Evolutionary conservation across 2,329 filamentous ascomycete genomes (phyloP), one percentile per base, ranked within the genome.

Genomic region (Conoideocrella luteorostrata): DNA sequence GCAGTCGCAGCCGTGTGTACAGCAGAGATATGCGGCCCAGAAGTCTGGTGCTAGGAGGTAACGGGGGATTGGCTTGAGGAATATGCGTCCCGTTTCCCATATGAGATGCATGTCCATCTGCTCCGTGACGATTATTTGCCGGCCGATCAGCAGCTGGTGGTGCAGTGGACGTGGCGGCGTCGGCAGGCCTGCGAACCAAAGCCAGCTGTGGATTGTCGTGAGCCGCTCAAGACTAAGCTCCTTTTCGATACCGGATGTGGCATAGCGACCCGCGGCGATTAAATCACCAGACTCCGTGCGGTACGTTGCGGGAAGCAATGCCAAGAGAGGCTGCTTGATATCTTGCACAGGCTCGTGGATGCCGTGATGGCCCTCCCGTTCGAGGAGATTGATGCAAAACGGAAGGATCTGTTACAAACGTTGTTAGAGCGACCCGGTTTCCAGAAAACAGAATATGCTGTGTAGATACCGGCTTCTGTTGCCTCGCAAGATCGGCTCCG

Each of bases 261-360:
- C 33, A 29, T 47, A 15, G 12, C 32, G 18, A 26, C 22, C 26
- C 6, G 24, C 41, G 36, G 37, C 23, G 33, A 34, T 37, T 29
- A 49, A 18, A 26, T 51, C 40, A 39, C 35, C 45, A 11, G 37
- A 40, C 33, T 47, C 42, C 12, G 34, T 39, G 37, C 45, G 44
- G 26, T 47, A 51, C 29, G 43, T 38, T 17, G 77, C 76, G 47
- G 80, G 75, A 26, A 51, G 23, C 13, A 50, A 46, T 11, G 36
- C n/a, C n/a, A n/a, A n/a, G n/a, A n/a, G n/a, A n/a, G n/a, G n/a
- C n/a, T n/a, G n/a, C n/a, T n/a, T n/a, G n/a, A n/a, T n/a, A n/a
- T n/a, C n/a, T n/a, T n/a, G n/a, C n/a, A n/a, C n/a, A n/a, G n/a
- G n/a, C n/a, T n/a, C n/a, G n/a, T n/a, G n/a, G n/a, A n/a, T n/a